Evolutionary conservation across 352 stramenopile genomes (phyloP).

Genomic region (Hyaloperonospora brassicae): DNA sequence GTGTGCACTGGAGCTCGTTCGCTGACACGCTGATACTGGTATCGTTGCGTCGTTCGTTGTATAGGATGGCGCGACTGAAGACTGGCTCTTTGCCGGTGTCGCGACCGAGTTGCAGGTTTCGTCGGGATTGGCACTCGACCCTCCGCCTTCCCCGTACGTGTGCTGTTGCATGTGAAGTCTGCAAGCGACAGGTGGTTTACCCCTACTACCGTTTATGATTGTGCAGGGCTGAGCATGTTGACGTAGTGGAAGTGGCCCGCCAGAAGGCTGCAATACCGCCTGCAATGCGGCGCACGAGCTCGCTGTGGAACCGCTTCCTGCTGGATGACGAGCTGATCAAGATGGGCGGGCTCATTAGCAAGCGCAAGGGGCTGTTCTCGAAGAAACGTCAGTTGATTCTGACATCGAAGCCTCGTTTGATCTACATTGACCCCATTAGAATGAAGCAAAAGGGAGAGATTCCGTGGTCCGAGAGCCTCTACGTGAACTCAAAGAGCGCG

Average conservation of each 20-base stretch:
- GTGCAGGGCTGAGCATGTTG: constrained; percentile 39
- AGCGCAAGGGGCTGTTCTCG: constrained; percentile 83
- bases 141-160: constrained; percentile 49
- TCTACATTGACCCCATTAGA: constrained; percentile 87
- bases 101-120: constrained; percentile 83
- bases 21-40: background rate
- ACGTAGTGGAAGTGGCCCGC: constrained; percentile 70
- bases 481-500: constrained; percentile 79
- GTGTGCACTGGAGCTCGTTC: background rate
- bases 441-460: constrained; percentile 88
- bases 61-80: constrained; percentile 80
- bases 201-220: background rate
- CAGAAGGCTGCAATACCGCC: constrained; percentile 65
- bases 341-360: constrained; percentile 80
- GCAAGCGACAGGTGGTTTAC: constrained; percentile 3
- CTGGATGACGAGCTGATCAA: constrained; percentile 84
- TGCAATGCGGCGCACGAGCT: constrained; percentile 59
- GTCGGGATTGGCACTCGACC: constrained; percentile 64
- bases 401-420: constrained; percentile 78
- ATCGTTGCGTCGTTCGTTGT: constrained; percentile 3
- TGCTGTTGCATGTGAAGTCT: constrained; percentile 4
- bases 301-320: constrained; percentile 81
- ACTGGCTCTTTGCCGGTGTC: constrained; percentile 84
- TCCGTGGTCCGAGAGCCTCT: constrained; percentile 77
- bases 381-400: constrained; percentile 85